Evolutionary conservation across 2,329 filamentous ascomycete genomes (phyloP).

Genomic region (Raffaelea deltoideospora): DNA sequence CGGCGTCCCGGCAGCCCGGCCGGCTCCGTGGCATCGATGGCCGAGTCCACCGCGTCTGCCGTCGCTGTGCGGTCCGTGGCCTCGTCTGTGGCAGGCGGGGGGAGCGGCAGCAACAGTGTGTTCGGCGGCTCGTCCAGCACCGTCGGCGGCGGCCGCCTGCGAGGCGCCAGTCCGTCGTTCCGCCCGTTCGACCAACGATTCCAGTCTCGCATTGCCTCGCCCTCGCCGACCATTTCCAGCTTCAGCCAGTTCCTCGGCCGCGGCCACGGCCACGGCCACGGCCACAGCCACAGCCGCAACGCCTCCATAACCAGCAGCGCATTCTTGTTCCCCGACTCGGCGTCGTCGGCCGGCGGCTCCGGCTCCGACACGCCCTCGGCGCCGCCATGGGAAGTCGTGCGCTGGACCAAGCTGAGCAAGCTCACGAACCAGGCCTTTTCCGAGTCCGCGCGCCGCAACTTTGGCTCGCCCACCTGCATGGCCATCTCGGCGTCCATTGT

Average conservation of each 20-base stretch:
- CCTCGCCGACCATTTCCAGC: slow-evolving; percentile 34
- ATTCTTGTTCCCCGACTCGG: too few relatives aligned
- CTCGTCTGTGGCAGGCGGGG: slow-evolving; percentile 38
- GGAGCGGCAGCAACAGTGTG: slow-evolving; percentile 58
- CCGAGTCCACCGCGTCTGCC: slow-evolving; percentile 65
- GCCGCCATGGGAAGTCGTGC: slow-evolving; percentile 88
- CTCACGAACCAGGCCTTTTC: slow-evolving; percentile 83
- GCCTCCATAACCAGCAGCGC: slow-evolving; percentile 49
- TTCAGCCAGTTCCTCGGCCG: slow-evolving; percentile 55
- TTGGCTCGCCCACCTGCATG: slow-evolving; percentile 81
- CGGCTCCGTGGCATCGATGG: slow-evolving; percentile 56
- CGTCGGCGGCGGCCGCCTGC: slow-evolving; percentile 48
- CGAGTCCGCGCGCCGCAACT: slow-evolving; percentile 80
- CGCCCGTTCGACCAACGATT: slow-evolving; percentile 92
- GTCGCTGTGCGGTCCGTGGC: slow-evolving; percentile 41
- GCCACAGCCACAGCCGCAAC: slow-evolving; percentile 70
- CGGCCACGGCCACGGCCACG: slow-evolving; percentile 25
- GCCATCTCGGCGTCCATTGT: slow-evolving; percentile 79
- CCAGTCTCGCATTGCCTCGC: slow-evolving; percentile 65
- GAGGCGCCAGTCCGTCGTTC: slow-evolving; percentile 66
- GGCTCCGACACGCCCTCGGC: slow-evolving; percentile 30
- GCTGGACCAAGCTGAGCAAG: slow-evolving; percentile 89
- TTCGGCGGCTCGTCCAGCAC: too few relatives aligned
- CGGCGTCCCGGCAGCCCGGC: slow-evolving; percentile 49
- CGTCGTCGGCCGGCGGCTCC: slow-evolving; percentile 30